Percentiles rank a stretch among this genome's conserved stretches.
These are phyloP conservation scores for Allium sativum DNA, from an alignment of 106 monocot species.

Conservation along the genomic window DNA sequence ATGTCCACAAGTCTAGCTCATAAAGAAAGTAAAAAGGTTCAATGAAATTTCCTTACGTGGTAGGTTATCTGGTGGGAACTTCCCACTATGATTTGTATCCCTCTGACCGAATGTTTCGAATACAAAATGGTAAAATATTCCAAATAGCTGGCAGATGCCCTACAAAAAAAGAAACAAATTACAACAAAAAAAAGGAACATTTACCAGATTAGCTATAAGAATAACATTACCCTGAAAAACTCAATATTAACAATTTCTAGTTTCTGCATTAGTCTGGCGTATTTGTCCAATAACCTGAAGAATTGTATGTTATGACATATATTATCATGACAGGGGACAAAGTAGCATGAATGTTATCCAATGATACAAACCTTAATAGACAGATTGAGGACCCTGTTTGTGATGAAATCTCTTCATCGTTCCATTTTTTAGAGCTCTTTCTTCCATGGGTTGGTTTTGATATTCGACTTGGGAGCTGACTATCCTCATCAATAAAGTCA, in stretches of 20 bases:
- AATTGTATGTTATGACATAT: not conserved
- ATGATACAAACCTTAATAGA: slow-evolving; percentile 48
- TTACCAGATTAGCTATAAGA: not conserved
- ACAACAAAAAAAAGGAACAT: slow-evolving; percentile 3
- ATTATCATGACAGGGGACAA: too few relatives aligned
- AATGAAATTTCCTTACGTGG: slow-evolving; percentile 24
- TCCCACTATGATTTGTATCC: slow-evolving; percentile 46
- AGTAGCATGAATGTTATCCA: too few relatives aligned
- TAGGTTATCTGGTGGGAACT: slow-evolving; percentile 31
- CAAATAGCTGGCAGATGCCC: slow-evolving; percentile 92
- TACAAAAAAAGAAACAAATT: slow-evolving; percentile 25
- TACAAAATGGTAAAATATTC: slow-evolving; percentile 72
- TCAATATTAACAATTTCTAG: slow-evolving; percentile 85
- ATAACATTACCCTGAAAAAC: slow-evolving; percentile 69
- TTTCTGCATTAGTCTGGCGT: slow-evolving; percentile 99
- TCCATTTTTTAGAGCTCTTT: slow-evolving; percentile 30
- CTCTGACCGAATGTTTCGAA: slow-evolving; percentile 78
- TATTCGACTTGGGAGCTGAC: slow-evolving; percentile 88
- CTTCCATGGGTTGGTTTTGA: slow-evolving; percentile 34
- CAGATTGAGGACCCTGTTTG: slow-evolving; percentile 94
- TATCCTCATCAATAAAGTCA: slow-evolving; percentile 99
- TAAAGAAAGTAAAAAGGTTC: not conserved
- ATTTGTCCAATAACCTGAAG: slow-evolving; percentile 97
- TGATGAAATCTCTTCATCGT: slow-evolving; percentile 66
- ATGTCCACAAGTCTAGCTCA: too few relatives aligned